phyloP scores from a whole-genome alignment of 352 stramenopile species.

The Pythium chondricola region DNA sequence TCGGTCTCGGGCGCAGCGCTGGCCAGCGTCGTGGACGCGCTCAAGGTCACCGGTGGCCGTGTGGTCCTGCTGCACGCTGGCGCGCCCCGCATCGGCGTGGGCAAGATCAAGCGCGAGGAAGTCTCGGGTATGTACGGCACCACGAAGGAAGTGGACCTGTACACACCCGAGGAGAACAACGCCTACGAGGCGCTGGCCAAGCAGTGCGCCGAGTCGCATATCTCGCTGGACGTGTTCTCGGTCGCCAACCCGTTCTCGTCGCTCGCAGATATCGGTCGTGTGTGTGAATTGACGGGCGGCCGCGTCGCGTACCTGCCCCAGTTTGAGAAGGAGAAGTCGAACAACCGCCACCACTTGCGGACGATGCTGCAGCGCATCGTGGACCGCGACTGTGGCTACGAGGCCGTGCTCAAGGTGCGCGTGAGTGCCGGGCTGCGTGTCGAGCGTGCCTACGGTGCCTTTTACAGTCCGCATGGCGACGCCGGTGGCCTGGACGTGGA shows the following conservation, averaged over 20 bases:
- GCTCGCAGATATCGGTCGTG: slow-evolving; percentile 68
- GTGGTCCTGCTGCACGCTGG: slow-evolving; percentile 74
- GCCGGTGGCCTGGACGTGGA: slow-evolving; percentile 56
- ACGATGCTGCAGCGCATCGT: slow-evolving; percentile 67
- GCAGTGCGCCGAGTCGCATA: slow-evolving; percentile 67
- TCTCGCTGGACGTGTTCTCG: slow-evolving; percentile 83
- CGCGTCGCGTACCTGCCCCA: slow-evolving; percentile 83
- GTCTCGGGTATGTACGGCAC: slow-evolving; percentile 74
- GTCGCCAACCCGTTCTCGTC: slow-evolving; percentile 82
- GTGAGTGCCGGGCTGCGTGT: slow-evolving; percentile 78
- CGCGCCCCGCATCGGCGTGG: slow-evolving; percentile 65
- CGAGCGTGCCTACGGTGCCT: slow-evolving; percentile 82
- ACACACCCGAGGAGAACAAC: slow-evolving; percentile 64
- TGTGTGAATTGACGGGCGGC: slow-evolving; percentile 81
- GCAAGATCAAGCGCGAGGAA: slow-evolving; percentile 75
- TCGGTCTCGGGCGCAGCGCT: slow-evolving; percentile 67
- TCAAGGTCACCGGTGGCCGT: slow-evolving; percentile 52
- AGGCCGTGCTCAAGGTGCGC: slow-evolving; percentile 87
- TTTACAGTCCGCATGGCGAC: slow-evolving; percentile 52
- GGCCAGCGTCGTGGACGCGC: slow-evolving; percentile 70
- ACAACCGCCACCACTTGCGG: slow-evolving; percentile 75
- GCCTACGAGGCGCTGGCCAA: slow-evolving; percentile 61
- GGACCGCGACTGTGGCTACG: slow-evolving; percentile 71
- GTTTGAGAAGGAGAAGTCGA: slow-evolving; percentile 80
- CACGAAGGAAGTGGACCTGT: slow-evolving; percentile 82